Conservation (phyloP, 257 asterid genomes). For the Gardenia jasminoides region DNA sequence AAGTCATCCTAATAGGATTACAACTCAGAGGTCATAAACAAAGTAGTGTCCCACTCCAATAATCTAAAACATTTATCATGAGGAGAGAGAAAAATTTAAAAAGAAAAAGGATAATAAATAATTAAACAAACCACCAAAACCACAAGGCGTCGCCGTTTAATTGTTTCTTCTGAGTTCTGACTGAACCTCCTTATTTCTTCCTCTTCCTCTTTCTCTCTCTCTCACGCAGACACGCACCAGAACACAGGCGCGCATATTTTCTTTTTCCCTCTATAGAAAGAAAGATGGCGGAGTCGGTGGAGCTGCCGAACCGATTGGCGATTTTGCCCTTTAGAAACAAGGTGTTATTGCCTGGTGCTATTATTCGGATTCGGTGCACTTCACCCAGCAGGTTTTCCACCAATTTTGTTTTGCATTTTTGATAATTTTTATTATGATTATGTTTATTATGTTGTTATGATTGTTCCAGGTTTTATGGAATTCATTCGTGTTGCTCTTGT, state of each 20-base stretch:
- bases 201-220: not conserved
- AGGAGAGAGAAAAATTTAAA: not conserved
- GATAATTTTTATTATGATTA: not conserved
- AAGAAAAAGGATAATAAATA: not conserved
- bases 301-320: constrained; percentile 88
- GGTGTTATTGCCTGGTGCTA: constrained; percentile 94
- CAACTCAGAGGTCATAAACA: not conserved
- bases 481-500: not conserved
- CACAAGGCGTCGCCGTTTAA: constrained; percentile 22
- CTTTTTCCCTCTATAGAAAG: not conserved
- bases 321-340: constrained; percentile 93
- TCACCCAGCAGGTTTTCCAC: constrained; percentile 76
- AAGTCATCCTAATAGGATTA: not conserved
- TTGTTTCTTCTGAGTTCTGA: constrained; percentile 1
- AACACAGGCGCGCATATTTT: not conserved
- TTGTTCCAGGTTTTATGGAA: not conserved
- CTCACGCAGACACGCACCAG: constrained; percentile 11
- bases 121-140: not conserved
- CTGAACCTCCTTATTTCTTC: constrained; percentile 27
- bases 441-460: too few relatives aligned
- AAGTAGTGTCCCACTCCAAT: not conserved
- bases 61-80: constrained; percentile 1
- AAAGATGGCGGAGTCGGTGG: constrained; percentile 86
- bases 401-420: not conserved
- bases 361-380: constrained; percentile 95